Evolutionary conservation across 2,329 filamentous ascomycete genomes (phyloP), one percentile per base, ranked within the genome.

Genomic region (Sarocladium brachiariae): DNA sequence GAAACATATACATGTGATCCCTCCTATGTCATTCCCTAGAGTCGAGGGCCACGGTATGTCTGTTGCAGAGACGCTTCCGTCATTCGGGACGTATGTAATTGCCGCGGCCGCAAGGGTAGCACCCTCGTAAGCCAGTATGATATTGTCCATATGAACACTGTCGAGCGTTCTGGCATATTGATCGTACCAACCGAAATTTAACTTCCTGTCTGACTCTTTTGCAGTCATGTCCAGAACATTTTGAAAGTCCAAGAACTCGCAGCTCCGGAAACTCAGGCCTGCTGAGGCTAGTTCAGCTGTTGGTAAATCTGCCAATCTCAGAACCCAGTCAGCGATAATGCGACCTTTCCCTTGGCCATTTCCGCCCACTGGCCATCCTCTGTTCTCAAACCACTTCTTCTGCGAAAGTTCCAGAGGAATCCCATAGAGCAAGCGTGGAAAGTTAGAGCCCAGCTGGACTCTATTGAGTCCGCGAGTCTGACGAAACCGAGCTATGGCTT

Each of bases 1-100:
- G 54, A 82, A 74, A 62, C 76, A 82, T 49, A 83, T 75, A 61
- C 80, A 83, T n/a, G 78, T 74, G 31, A 80, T 72, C 23, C 80
- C 80, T 41, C 79, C 80, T 37, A 80, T 73, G 52, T 76, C 69
- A 38, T 64, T 60, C 10, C 72, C 75, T 51, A 81, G 72, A 2
- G 64, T 68, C 37, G 65, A 64, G 6, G 77, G 71, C 79, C 79
- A 83, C 1, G 78, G 78, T 9, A 83, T 62, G 55, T 82, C 77
- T 5, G 68, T 65, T 9, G 70, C 68, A 16, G 71, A 67, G 1
- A 69, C 69, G 45, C 72, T 77, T 3, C 69, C 73, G 27, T 69
- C 68, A 39, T 64, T 65, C 9, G 73, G 71, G 11, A 70, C 67
- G 56, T 81, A 83, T 5, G 75, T 76, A 47, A 83, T 65, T 24